phyloP scores from a whole-genome alignment of 176 grass and related monocot species.

The Lolium rigidum region DNA sequence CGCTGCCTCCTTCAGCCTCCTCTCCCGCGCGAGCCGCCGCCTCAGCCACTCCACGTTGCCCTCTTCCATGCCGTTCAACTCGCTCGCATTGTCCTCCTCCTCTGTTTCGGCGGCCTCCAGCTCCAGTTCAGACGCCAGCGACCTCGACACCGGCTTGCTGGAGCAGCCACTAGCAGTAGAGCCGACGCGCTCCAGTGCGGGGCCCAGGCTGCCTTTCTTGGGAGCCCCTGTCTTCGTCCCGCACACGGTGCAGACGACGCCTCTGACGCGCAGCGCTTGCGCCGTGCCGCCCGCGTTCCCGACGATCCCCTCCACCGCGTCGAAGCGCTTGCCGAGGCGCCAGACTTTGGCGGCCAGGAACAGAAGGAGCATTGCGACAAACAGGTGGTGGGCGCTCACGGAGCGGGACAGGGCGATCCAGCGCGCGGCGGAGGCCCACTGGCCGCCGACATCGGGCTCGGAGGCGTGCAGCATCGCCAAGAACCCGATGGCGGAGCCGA shows the following conservation, averaged over 20 bases:
- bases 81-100: slow-evolving; percentile 31
- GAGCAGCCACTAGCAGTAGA: background rate
- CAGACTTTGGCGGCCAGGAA: slow-evolving; percentile 42
- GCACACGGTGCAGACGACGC: slow-evolving; percentile 60
- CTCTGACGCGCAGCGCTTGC: slow-evolving; percentile 39
- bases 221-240: slow-evolving; percentile 52
- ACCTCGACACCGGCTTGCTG: slow-evolving; percentile 33
- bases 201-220: slow-evolving; percentile 38
- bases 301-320: slow-evolving; percentile 52
- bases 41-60: slow-evolving; percentile 40
- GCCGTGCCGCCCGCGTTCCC: slow-evolving; percentile 33
- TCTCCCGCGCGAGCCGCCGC: slow-evolving; percentile 56
- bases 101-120: slow-evolving; percentile 29
- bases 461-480: slow-evolving; percentile 50
- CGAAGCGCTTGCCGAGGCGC: slow-evolving; percentile 51
- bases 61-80: slow-evolving; percentile 43
- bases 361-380: slow-evolving; percentile 36
- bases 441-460: slow-evolving; percentile 12
- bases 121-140: slow-evolving; percentile 45
- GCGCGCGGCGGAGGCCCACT: slow-evolving; percentile 38
- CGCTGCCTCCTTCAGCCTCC: slow-evolving; percentile 51
- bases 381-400: slow-evolving; percentile 30
- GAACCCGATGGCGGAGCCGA: slow-evolving; percentile 55
- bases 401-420: slow-evolving; percentile 26
- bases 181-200: background rate